Evolutionary conservation across 1,139 yeast species (phyloP).

Genomic region (Spathaspora sp.): DNA sequence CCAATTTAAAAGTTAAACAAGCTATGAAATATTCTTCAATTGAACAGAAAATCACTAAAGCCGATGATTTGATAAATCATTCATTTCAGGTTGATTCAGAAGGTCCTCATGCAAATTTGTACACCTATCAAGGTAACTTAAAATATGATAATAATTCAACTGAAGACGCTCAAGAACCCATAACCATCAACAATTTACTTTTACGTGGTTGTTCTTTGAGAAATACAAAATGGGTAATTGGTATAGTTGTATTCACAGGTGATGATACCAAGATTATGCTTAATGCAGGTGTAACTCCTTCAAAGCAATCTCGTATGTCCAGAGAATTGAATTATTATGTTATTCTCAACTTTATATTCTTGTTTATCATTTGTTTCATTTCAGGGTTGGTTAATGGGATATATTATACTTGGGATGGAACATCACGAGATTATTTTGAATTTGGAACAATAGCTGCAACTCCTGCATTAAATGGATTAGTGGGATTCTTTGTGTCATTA

Average conservation of each 20-base stretch:
- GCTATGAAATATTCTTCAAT: slow-evolving; percentile 44
- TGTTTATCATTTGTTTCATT: slow-evolving; percentile 52
- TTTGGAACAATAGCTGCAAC: slow-evolving; percentile 52
- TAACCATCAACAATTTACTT: slow-evolving; percentile 48
- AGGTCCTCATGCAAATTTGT: slow-evolving; percentile 56
- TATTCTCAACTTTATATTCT: slow-evolving; percentile 43
- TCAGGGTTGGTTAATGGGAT: slow-evolving; percentile 54
- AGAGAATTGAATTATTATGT: slow-evolving; percentile 53
- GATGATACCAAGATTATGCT: slow-evolving; percentile 57
- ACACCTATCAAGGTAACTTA: slow-evolving; percentile 55
- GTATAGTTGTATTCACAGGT: slow-evolving; percentile 54
- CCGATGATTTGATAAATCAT: slow-evolving; percentile 43
- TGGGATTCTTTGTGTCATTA: slow-evolving; percentile 51
- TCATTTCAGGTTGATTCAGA: slow-evolving; percentile 50
- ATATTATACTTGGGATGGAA: slow-evolving; percentile 32
- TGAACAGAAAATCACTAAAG: slow-evolving; percentile 32
- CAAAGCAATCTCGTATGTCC: slow-evolving; percentile 54
- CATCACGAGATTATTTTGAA: slow-evolving; percentile 47
- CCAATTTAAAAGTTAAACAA: slow-evolving; percentile 55
- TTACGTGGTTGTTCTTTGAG: slow-evolving; percentile 54
- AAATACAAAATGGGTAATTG: slow-evolving; percentile 57
- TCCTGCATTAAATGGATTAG: slow-evolving; percentile 52
- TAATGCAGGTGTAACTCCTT: slow-evolving; percentile 57
- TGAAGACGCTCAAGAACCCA: slow-evolving; percentile 36
- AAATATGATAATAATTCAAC: slow-evolving; percentile 25